phyloP scores from a whole-genome alignment of 139 green algal species.

The Coelastrella sp. region DNA sequence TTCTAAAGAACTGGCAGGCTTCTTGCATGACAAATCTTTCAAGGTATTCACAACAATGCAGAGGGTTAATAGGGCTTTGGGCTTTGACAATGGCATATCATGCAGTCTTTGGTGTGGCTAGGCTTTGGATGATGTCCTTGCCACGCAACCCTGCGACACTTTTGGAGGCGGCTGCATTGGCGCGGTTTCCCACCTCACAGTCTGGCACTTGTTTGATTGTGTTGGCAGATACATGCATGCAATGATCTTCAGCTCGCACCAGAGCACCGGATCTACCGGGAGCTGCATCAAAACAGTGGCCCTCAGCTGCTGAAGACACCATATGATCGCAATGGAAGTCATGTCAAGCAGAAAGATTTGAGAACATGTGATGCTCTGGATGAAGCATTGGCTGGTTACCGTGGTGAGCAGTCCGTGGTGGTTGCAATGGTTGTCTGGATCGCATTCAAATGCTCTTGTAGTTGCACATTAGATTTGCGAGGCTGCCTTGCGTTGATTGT shows the following conservation, averaged over 20 bases:
- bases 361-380: constrained; percentile 6
- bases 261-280: too few relatives aligned
- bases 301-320: neutral
- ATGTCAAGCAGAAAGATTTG: neutral
- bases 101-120: too few relatives aligned
- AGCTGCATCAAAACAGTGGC: too few relatives aligned
- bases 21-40: neutral
- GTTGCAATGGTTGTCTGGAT: neutral
- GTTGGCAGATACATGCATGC: neutral
- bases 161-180: too few relatives aligned
- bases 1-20: neutral
- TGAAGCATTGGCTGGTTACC: neutral
- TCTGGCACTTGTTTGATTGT: neutral
- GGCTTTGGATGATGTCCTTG: too few relatives aligned
- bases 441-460: neutral
- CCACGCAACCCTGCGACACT: too few relatives aligned
- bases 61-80: neutral
- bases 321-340: neutral
- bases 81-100: neutral
- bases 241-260: neutral
- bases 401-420: neutral
- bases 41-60: neutral
- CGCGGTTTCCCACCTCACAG: too few relatives aligned
- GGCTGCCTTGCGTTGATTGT: neutral
- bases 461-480: neutral